These are phyloP conservation scores for Ogataea salicorniae DNA, from an alignment of 805 yeast genomes.

Conservation along the genomic window DNA sequence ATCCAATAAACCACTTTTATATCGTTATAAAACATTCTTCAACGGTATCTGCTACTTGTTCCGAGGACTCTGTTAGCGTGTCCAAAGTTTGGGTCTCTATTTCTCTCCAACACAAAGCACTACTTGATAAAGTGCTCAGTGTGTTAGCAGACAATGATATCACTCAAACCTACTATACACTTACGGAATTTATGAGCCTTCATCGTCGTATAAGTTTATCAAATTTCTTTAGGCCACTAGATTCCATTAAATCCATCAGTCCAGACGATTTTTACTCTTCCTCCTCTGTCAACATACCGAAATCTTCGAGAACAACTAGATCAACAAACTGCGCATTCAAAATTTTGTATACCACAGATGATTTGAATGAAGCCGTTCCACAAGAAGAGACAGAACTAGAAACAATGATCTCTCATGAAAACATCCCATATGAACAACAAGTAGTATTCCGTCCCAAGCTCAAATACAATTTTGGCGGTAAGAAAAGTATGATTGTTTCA, in stretches of 20 bases:
- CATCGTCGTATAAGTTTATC: not conserved
- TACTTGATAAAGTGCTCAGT: too few species aligned
- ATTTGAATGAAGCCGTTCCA: constrained; percentile 37
- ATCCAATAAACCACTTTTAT: too few species aligned
- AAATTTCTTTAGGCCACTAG: not conserved
- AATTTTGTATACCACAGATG: constrained; percentile 1
- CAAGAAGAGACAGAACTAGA: constrained; percentile 23
- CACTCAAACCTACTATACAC: too few species aligned
- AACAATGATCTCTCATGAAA: constrained; percentile 24
- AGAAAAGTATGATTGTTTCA: constrained; percentile 50
- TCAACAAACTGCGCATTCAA: not conserved
- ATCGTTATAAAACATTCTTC: too few species aligned
- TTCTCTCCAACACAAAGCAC: too few species aligned
- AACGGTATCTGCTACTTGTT: too few species aligned
- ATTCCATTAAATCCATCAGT: not conserved
- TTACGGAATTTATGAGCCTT: too few species aligned
- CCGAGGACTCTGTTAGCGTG: too few species aligned
- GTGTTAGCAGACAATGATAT: too few species aligned
- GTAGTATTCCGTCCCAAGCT: constrained; percentile 33
- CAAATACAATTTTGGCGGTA: constrained; percentile 48
- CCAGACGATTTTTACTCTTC: not conserved
- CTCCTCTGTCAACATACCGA: not conserved
- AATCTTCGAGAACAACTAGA: constrained; percentile 4
- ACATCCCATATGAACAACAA: constrained; percentile 26
- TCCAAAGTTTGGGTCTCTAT: too few species aligned